Conservation (phyloP, 2,329 filamentous ascomycete genomes). For the Grosmannia penicillata region DNA sequence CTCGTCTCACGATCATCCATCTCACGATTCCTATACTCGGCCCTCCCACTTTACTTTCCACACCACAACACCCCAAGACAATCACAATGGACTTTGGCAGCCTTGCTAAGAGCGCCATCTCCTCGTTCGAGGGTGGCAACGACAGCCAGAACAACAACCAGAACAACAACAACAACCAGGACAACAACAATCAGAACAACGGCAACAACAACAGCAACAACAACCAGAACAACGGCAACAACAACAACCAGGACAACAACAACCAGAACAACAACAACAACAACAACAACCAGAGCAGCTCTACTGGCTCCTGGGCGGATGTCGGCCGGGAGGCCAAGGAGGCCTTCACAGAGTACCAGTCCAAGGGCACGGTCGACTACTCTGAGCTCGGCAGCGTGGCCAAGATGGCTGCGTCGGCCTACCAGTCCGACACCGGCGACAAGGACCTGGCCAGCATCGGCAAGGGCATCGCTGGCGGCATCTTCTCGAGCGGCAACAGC, state of each 20-base stretch:
- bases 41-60: neutral
- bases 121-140: constrained; percentile 4
- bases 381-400: constrained; percentile 17
- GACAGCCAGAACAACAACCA: neutral
- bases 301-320: constrained; percentile 7
- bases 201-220: constrained; percentile 1
- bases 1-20: too few relatives aligned
- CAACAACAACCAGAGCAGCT: constrained; percentile 2
- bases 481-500: neutral
- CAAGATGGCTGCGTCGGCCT: constrained; percentile 17
- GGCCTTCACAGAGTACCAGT: constrained; percentile 10
- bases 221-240: constrained; percentile 2
- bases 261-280: constrained; percentile 6
- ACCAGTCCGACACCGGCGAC: constrained; percentile 5
- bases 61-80: too few relatives aligned
- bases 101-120: constrained; percentile 12
- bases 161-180: constrained; percentile 6
- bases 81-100: constrained; percentile 15
- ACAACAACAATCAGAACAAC: constrained; percentile 5
- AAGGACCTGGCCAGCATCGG: constrained; percentile 1
- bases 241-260: constrained; percentile 7
- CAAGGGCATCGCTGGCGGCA: neutral
- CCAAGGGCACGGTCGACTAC: constrained; percentile 19
- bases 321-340: constrained; percentile 12
- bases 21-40: neutral